Evolutionary conservation across 768 basidiomycete genomes (phyloP).

Genomic region (Tricholoma matsutake): DNA sequence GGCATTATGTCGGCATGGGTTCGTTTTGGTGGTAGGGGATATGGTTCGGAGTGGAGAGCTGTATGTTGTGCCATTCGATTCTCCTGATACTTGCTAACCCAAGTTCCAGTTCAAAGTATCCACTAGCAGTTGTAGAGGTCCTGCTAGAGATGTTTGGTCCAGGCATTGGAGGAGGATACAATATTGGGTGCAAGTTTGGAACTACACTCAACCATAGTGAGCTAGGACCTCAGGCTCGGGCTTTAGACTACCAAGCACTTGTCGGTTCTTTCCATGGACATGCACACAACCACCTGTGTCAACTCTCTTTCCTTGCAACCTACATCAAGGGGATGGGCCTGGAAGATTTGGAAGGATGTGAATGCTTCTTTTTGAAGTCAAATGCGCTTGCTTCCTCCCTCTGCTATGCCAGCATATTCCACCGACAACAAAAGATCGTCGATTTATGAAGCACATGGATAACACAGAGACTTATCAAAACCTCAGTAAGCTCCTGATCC

Average conservation of each 20-base stretch:
- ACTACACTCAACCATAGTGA: no score
- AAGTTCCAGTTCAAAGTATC: conserved; percentile 24
- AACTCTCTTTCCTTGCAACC: conserved; percentile 18
- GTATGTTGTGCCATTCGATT: conserved; percentile 11
- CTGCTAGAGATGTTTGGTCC: conserved; percentile 14
- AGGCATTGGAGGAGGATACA: conserved; percentile 20
- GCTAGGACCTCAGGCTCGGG: no score
- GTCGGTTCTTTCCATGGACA: conserved; percentile 24
- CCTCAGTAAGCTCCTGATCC: conserved; percentile 1
- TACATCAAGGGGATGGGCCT: conserved; percentile 27
- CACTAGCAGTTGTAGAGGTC: conserved; percentile 16
- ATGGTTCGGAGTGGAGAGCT: conserved; percentile 24
- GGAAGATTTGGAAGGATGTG: conserved; percentile 29
- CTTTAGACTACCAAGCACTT: conserved; percentile 6
- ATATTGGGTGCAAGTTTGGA: conserved; percentile 26
- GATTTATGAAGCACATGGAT: conserved; percentile 7
- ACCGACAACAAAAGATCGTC: conserved; percentile 21
- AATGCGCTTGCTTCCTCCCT: conserved; percentile 22
- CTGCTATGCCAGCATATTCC: conserved; percentile 17
- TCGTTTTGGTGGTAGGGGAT: conserved; percentile 14
- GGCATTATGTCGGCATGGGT: conserved; percentile 23
- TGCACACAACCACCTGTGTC: conserved; percentile 26
- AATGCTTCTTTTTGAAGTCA: conserved; percentile 24
- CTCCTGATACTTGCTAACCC: not conserved
- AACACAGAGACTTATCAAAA: conserved; percentile 6